Base-by-base conservation (phyloP, 176 grass and related monocot species). In the Sorghum bicolor region DNA sequence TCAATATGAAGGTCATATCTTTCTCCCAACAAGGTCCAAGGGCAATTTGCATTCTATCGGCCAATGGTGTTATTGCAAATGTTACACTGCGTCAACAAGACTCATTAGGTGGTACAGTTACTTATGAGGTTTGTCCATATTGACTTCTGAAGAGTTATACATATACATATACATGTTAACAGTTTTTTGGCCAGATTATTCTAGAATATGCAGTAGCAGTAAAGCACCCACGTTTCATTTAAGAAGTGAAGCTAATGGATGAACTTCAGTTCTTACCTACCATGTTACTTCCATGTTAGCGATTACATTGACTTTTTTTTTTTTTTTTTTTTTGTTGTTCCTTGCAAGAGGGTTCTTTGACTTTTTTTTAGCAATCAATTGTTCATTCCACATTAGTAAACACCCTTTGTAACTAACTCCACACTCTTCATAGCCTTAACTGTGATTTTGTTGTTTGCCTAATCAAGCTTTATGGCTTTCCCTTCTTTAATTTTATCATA, bases 1-100 rank as follows among this genome's bases (percentile, higher is more conserved):
- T 96, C 79, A 96, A 90, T 52, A 93, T 91, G 91, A 96, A 96
- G 63, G 77, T 93, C 71, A 96, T 96, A 72, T 91, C 94, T 63
- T 96, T 96, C 87, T 88, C 94, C 12, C 94, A 96, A 91, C 94
- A 96, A 96, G 94, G 94, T 32, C 83, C 79, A 38, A 87, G 72
- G 70, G 91, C 94, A 32, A 96, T 96, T 73, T 96, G 94, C 34
- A 90, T 96, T 77, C 84, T 96, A 8, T 93, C 94, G 33, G 94
- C 94, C 8, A 96, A 91, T 83, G 94, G 94, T 38, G 61, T 93
- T 32, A 91, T 96, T 72, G 92, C 94, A 10, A 96, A 96, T 83
- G 94, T 93, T 81, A 96, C 90, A 26, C 68, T 95, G 41, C 90
- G 88, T 66, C 93, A 92, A 63, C 86, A 79, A 3, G 93, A 93